A percentile compares a stretch with the other conserved stretches of the same genome.
phyloP scores from a whole-genome alignment of 1,284 basidiomycete species.

The Cystobasidium sp. region DNA sequence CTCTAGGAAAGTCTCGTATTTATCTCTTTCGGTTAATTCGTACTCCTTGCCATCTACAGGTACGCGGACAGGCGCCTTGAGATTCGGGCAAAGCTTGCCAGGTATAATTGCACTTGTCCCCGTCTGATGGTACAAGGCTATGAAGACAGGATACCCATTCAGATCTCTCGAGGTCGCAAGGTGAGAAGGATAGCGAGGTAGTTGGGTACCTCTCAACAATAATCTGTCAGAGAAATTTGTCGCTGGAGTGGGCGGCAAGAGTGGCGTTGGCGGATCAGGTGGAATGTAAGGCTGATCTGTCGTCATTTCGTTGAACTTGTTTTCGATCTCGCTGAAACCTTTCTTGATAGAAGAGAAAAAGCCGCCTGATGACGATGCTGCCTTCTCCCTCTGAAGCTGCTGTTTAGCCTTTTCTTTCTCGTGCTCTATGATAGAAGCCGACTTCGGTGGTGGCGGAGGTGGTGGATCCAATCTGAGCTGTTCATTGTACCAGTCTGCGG shows the following conservation, averaged over 20 bases:
- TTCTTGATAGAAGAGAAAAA: conserved; percentile 42
- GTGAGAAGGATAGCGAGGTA: conserved; percentile 27
- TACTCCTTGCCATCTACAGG: conserved; percentile 35
- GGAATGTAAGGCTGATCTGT: conserved; percentile 21
- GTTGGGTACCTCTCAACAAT: conserved; percentile 19
- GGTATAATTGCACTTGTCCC: conserved; percentile 31
- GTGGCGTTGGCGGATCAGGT: conserved; percentile 21
- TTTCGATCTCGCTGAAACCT: conserved; percentile 31
- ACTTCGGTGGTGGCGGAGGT: conserved; percentile 12
- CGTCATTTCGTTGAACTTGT: conserved; percentile 40
- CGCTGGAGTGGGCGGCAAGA: background rate
- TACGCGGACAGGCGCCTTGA: conserved; percentile 33
- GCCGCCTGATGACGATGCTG: conserved; percentile 21
- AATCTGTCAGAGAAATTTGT: conserved; percentile 31
- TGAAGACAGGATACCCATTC: conserved; percentile 38
- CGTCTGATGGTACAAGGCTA: conserved; percentile 36
- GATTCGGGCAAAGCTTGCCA: conserved; percentile 38
- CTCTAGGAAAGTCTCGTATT: conserved; percentile 42
- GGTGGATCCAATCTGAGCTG: conserved; percentile 29
- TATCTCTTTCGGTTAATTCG: conserved; percentile 28
- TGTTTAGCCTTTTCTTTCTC: conserved; percentile 18
- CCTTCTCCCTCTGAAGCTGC: conserved; percentile 25
- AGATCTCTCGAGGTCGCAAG: conserved; percentile 29
- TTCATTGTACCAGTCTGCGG: conserved; percentile 39
- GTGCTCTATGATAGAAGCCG: conserved; percentile 2